phyloP scores from a whole-genome alignment of 495 filamentous ascomycete species.

The Corynascus novoguineensis region DNA sequence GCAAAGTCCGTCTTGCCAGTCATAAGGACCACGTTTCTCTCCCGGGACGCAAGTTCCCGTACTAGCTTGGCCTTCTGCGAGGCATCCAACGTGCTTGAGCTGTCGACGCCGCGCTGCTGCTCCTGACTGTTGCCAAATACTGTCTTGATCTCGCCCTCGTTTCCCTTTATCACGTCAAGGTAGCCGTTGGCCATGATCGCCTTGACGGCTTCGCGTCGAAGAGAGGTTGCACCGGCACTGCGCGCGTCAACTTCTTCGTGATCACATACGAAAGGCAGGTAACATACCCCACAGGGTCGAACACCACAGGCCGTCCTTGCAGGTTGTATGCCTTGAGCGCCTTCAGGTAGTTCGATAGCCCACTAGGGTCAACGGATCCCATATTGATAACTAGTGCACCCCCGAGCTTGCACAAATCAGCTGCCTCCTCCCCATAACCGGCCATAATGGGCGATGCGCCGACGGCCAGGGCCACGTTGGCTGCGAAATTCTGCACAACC shows the following conservation, averaged over 20 bases:
- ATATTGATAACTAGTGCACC: slow-evolving; percentile 85
- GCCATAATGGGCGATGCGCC: slow-evolving; percentile 95
- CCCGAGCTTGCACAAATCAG: slow-evolving; percentile 62
- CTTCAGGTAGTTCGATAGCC: slow-evolving; percentile 57
- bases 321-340: slow-evolving; percentile 69
- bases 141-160: slow-evolving; percentile 83
- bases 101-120: slow-evolving; percentile 89
- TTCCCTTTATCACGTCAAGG: slow-evolving; percentile 89
- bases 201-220: slow-evolving; percentile 64
- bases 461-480: slow-evolving; percentile 78
- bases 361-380: slow-evolving; percentile 76
- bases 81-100: slow-evolving; percentile 53
- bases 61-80: slow-evolving; percentile 52
- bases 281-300: slow-evolving; percentile 77
- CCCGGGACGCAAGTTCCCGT: slow-evolving; percentile 56
- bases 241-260: background rate
- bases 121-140: slow-evolving; percentile 53
- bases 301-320: slow-evolving; percentile 65
- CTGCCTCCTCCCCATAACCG: slow-evolving; percentile 75
- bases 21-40: slow-evolving; percentile 75
- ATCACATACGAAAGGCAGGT: background rate
- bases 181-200: slow-evolving; percentile 68
- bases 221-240: slow-evolving; percentile 68
- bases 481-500: slow-evolving; percentile 88
- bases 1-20: slow-evolving; percentile 76